Base-by-base conservation (phyloP, 2,329 filamentous ascomycete species). In the Scleromitrula shiraiana region DNA sequence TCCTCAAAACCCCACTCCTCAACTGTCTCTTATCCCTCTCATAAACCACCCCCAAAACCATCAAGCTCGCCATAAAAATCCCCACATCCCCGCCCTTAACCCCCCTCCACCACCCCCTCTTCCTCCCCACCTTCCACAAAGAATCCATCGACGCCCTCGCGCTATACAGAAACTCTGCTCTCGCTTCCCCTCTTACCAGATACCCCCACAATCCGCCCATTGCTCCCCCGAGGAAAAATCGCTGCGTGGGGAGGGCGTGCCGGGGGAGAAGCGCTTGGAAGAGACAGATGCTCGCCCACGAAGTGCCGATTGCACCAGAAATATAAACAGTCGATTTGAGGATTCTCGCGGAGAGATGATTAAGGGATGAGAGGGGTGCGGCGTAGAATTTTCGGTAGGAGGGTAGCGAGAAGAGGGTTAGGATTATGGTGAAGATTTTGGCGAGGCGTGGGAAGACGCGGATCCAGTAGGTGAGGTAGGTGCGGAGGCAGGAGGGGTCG, bases 91-190 rank as follows among this genome's bases (percentile, higher is more conserved):
- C 89, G 30, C 87, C 85, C 59, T 76, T 79, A 64, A 93, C 75
- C 9, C 87, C 87, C 55, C 77, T 80, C 88, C 91, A 95, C 80
- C 88, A 88, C 1, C 88, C 78, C 27, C 83, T 74, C 79, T 97
- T 97, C 47, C 85, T 79, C n/a, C 90, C 89, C 0, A 95, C 88
- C 71, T 95, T 95, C 88, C 89, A 97, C 38, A 89, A 67, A 30
- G 80, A 87, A 64, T 95, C 86, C 24, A 95, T 72, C 51, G 84
- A 88, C n/a, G 83, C 70, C 2, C 90, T 76, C 24, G 85, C 80
- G 54, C 80, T 82, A 66, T 93, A 93, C 52, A 96, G 59, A 66
- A 94, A 95, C 46, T 87, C 77, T 1, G 75, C 73, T 14, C 85
- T 70, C 35, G 83, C 78, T 51, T 75, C 70, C 41, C 72, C 71